Percentiles rank a stretch among this genome's conserved stretches.
Evolutionary conservation across 495 filamentous ascomycete genomes (phyloP).

Genomic region (Hypoxylon subgilvum): DNA sequence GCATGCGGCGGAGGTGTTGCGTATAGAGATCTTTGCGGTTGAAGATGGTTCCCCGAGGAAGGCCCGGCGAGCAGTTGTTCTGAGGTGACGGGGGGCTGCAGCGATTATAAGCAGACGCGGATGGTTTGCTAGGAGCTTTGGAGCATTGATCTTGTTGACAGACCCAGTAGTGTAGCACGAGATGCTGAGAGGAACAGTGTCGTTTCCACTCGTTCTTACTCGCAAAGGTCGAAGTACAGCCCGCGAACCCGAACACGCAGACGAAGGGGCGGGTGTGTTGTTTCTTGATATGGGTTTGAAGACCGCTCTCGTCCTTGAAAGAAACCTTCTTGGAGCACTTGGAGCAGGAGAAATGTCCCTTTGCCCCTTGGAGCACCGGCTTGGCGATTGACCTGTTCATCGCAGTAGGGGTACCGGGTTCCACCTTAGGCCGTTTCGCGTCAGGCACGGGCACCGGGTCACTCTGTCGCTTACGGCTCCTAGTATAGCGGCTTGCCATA

Average conservation of each 20-base stretch:
- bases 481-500: slow-evolving; percentile 14
- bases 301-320: slow-evolving; percentile 48
- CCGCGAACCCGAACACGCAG: slow-evolving; percentile 69
- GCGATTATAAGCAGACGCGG: slow-evolving; percentile 13
- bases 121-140: slow-evolving; percentile 41
- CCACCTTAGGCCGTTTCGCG: slow-evolving; percentile 34
- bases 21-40: slow-evolving; percentile 94
- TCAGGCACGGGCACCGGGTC: slow-evolving; percentile 22
- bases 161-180: slow-evolving; percentile 78
- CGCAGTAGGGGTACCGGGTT: slow-evolving; percentile 6
- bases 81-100: slow-evolving; percentile 49
- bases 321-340: slow-evolving; percentile 36
- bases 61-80: slow-evolving; percentile 24
- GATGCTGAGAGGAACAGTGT: slow-evolving; percentile 81
- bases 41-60: slow-evolving; percentile 68
- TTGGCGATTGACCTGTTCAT: slow-evolving; percentile 13
- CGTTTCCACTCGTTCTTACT: slow-evolving; percentile 72
- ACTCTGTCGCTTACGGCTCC: slow-evolving; percentile 34
- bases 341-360: slow-evolving; percentile 30
- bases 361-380: slow-evolving; percentile 33
- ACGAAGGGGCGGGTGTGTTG: slow-evolving; percentile 69
- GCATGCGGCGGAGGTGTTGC: slow-evolving; percentile 88
- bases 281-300: slow-evolving; percentile 58
- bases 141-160: slow-evolving; percentile 74
- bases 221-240: slow-evolving; percentile 32